Evolutionary conservation across 192 early-diverging fungal species (phyloP).

Genomic region (Paraglomus brasilianum): DNA sequence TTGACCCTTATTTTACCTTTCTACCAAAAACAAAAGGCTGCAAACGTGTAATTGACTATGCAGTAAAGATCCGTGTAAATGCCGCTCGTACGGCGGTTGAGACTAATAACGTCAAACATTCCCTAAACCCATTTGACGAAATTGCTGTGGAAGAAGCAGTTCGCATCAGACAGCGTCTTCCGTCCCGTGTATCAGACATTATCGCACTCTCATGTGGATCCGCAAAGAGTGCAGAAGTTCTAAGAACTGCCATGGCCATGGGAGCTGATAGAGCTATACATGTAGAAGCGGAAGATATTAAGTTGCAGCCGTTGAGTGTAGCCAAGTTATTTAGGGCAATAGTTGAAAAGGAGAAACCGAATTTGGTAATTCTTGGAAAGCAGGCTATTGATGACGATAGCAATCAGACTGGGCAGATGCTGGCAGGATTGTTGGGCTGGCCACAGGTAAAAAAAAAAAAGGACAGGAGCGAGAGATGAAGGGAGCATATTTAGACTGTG

Average conservation of each 20-base stretch:
- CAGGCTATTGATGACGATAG: conserved; percentile 99
- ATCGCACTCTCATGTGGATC: conserved; percentile 88
- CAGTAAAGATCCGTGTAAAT: conserved; percentile 97
- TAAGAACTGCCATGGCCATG: conserved; percentile 96
- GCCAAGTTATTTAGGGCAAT: conserved; percentile 93
- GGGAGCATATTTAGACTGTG: too few species aligned
- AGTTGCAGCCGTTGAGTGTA: conserved; percentile 83
- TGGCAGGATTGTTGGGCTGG: conserved; percentile 92
- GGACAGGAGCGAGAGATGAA: too few species aligned
- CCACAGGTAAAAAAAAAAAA: conserved; percentile 64
- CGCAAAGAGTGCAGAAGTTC: conserved; percentile 84
- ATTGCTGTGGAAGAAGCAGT: conserved; percentile 98
- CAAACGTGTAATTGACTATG: conserved; percentile 98
- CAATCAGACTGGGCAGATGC: conserved; percentile 98
- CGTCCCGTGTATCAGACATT: conserved; percentile 66
- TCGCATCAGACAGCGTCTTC: conserved; percentile 82
- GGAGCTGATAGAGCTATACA: conserved; percentile 95
- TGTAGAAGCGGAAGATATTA: conserved; percentile 76
- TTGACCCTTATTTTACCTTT: not conserved
- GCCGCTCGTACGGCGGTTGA: conserved; percentile 85
- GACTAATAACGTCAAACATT: conserved; percentile 91
- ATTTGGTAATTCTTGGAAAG: conserved; percentile 95
- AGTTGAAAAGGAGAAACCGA: conserved; percentile 86
- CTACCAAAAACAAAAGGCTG: conserved; percentile 37
- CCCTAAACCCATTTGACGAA: conserved; percentile 99